Evolutionary conservation across 192 early-diverging fungal genomes (phyloP).

Genomic region (Phlyctochytrium bullatum): DNA sequence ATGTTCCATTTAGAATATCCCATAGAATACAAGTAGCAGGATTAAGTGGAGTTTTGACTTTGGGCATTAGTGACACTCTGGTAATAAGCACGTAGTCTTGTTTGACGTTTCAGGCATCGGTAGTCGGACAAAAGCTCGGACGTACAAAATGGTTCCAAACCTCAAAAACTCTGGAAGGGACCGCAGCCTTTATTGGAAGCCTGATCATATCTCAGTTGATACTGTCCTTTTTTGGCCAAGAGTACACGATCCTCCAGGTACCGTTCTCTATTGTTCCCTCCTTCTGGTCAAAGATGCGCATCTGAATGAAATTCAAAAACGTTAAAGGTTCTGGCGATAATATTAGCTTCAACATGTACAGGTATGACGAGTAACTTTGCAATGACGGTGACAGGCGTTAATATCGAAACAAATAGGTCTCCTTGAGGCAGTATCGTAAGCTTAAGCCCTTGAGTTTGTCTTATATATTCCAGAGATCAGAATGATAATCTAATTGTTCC

Average conservation of each 20-base stretch:
- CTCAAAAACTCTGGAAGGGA: constrained; percentile 85
- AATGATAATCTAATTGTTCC: constrained; percentile 96
- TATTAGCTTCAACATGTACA: no score
- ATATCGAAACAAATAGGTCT: constrained; percentile 12
- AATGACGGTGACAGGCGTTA: no score
- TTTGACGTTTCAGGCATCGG: constrained; percentile 59
- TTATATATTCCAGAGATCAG: constrained; percentile 54
- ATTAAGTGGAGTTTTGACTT: constrained; percentile 76
- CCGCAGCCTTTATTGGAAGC: constrained; percentile 80
- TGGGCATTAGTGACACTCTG: constrained; percentile 89
- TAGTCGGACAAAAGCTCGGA: constrained; percentile 77
- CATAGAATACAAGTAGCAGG: constrained; percentile 28
- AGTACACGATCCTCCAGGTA: no score
- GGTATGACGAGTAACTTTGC: no score
- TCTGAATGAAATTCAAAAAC: no score
- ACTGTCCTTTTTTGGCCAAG: no score
- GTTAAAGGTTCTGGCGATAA: no score
- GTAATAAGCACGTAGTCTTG: constrained; percentile 28
- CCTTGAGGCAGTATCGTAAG: constrained; percentile 30
- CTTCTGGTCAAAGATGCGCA: no score
- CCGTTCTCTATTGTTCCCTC: no score
- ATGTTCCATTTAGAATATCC: constrained; percentile 26
- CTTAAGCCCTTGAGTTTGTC: neutral
- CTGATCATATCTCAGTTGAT: no score
- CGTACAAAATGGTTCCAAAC: constrained; percentile 69